Percentiles rank a stretch among this genome's conserved stretches.
These are phyloP conservation scores for Paecilomyces niveus DNA, from an alignment of 2,329 filamentous ascomycete species.

Conservation along the genomic window DNA sequence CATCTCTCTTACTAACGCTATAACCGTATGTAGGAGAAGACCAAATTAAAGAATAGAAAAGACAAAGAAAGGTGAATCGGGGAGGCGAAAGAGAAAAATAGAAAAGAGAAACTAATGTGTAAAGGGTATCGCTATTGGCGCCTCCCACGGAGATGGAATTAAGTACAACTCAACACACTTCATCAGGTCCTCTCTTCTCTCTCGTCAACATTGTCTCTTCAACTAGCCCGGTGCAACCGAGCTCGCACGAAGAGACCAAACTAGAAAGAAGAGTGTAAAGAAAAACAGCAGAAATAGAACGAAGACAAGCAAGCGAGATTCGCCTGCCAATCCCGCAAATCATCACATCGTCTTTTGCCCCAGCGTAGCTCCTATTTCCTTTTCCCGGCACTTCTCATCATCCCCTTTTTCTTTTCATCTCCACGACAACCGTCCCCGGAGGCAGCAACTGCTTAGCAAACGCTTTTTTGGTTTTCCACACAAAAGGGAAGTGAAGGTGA, in stretches of 20 bases:
- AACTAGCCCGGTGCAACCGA: neutral
- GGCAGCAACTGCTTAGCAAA: neutral
- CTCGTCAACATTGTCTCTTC: neutral
- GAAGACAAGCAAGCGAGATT: neutral
- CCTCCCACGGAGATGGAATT: neutral
- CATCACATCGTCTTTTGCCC: neutral
- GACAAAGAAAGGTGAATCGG: neutral
- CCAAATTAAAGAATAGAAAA: neutral
- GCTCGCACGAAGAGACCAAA: neutral
- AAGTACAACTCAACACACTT: neutral
- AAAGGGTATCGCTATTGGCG: conserved; percentile 1
- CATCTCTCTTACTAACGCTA: neutral
- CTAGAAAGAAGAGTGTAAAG: neutral
- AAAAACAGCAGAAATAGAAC: neutral
- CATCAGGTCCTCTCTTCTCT: neutral
- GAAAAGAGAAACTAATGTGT: neutral
- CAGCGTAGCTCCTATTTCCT: neutral
- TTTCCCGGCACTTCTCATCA: conserved; percentile 1
- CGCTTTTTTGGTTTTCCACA: neutral
- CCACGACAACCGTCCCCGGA: conserved; percentile 3
- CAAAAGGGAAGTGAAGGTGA: neutral
- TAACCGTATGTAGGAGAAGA: neutral
- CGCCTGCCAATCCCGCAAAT: neutral
- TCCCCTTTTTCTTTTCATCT: conserved; percentile 2
- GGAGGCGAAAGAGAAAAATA: neutral